These are phyloP conservation scores for Selaginella moellendorffii DNA, from an alignment of 75 land plant species.

Conservation along the genomic window DNA sequence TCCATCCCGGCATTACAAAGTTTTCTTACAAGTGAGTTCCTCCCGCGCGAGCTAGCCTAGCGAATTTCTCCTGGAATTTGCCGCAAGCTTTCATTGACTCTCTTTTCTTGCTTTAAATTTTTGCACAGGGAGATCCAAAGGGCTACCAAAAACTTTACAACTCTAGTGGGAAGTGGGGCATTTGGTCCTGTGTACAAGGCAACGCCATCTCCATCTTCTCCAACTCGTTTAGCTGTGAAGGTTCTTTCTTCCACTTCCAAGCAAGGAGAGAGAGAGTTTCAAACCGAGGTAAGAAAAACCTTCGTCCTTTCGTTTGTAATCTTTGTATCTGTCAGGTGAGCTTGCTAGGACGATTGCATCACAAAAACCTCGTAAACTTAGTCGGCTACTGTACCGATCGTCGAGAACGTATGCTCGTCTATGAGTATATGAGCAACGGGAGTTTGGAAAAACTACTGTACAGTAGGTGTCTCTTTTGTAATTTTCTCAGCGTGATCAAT, in stretches of 20 bases:
- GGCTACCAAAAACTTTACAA: slow-evolving; percentile 66
- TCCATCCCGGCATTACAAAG: neutral
- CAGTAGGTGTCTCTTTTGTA: neutral
- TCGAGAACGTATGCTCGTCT: neutral
- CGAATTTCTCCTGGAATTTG: neutral
- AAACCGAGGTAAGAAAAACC: slow-evolving; percentile 36
- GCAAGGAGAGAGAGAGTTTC: slow-evolving; percentile 76
- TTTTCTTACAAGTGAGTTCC: neutral
- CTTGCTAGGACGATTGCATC: neutral
- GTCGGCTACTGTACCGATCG: neutral
- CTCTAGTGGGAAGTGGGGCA: slow-evolving; percentile 60
- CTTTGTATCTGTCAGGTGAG: neutral
- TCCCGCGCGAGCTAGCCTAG: neutral
- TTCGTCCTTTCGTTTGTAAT: neutral
- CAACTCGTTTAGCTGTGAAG: slow-evolving; percentile 73
- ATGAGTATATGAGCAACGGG: neutral
- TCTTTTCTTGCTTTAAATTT: neutral
- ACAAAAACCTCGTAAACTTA: neutral
- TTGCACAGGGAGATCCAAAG: slow-evolving; percentile 58
- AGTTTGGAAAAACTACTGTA: neutral
- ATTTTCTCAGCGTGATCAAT: neutral
- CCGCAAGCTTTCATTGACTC: neutral
- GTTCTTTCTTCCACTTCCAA: slow-evolving; percentile 57
- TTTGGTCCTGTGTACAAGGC: slow-evolving; percentile 86
- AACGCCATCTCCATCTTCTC: slow-evolving; percentile 43